phyloP scores from a whole-genome alignment of 768 basidiomycete genomes.

The Suillus subalutaceus region DNA sequence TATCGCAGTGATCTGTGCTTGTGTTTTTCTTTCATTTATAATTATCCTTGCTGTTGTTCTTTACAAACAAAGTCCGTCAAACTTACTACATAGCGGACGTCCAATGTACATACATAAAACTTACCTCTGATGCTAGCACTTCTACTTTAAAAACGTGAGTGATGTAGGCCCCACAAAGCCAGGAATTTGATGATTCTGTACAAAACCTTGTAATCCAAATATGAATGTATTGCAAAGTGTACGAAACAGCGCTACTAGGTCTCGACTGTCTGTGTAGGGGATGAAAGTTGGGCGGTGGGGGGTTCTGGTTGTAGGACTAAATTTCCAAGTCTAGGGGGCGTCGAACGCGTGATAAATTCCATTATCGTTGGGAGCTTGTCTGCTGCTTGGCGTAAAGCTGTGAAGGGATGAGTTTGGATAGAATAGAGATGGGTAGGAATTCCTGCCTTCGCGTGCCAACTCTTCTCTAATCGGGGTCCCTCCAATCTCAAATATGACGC shows the following conservation, averaged over 20 bases:
- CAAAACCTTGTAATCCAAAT: neutral
- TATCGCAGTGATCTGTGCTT: constrained; percentile 43
- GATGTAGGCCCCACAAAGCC: neutral
- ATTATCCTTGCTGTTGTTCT: constrained; percentile 1
- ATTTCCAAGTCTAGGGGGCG: constrained; percentile 76
- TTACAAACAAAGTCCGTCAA: neutral
- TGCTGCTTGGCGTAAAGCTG: constrained; percentile 87
- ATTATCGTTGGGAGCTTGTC: constrained; percentile 85
- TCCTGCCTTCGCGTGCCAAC: constrained; percentile 85
- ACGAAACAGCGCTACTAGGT: constrained; percentile 12
- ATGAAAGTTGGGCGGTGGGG: neutral
- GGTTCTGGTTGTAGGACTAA: constrained; percentile 51
- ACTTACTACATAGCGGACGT: neutral
- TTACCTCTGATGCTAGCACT: neutral
- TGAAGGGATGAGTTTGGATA: constrained; percentile 9
- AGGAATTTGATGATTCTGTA: neutral
- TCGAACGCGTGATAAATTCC: constrained; percentile 76
- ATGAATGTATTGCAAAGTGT: neutral
- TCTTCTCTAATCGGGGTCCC: constrained; percentile 89
- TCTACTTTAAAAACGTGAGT: neutral
- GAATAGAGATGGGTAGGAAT: neutral
- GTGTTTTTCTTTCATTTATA: neutral
- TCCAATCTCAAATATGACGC: constrained; percentile 93
- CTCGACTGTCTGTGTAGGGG: constrained; percentile 10
- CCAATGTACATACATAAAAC: neutral